Base-by-base conservation (phyloP, 1,284 basidiomycete genomes). In the Baeospora myosura region DNA sequence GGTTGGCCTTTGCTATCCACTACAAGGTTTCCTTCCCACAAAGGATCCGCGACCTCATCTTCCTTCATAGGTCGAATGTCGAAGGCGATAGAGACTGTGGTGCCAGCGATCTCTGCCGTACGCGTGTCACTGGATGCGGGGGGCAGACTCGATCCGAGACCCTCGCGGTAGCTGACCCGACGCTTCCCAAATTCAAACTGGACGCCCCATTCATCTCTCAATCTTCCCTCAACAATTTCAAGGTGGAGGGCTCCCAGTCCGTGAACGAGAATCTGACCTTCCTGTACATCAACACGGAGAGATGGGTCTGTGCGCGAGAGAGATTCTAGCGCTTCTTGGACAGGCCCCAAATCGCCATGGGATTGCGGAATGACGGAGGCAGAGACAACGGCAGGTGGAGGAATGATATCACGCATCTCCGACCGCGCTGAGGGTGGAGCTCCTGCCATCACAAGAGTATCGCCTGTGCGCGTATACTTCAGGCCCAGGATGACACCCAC, bases 291-390 rank as follows among this genome's bases (percentile, higher is more conserved):
- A 17, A 84, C 66, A 4, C 87, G 80, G 22, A 92, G 74, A 1
- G 86, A 90, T 10, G 89, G 89, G 53, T 94, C 89, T 1, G 90
- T 93, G 6, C 89, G 81, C n/a, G 80, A 69, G 18, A 94, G 69
- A 5, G 85, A 69, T 25, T 72, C 66, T 16, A 94, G 65, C 3
- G 90, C 89, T 38, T 81, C 74, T 55, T 84, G 76, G 1, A 92
- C 85, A 8, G 80, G 78, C 43, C 77, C 72, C 6, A 88, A 66
- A 57, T 93, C 89, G 14, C 86, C 76, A 49, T 88, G 81, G 5
- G 89, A 84, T 37, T 82, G 79, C 2, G 89, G 90, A 42, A 91
- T 76, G 48, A 92, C 76, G 1, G 86, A 81, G 11, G 77, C 78
- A 7, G 86, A 85, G 57, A 89, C 85, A 39, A 89, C 81, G 2